Evolutionary conservation across 2,329 filamentous ascomycete genomes (phyloP).

Genomic region (Aspergillus chevalieri): DNA sequence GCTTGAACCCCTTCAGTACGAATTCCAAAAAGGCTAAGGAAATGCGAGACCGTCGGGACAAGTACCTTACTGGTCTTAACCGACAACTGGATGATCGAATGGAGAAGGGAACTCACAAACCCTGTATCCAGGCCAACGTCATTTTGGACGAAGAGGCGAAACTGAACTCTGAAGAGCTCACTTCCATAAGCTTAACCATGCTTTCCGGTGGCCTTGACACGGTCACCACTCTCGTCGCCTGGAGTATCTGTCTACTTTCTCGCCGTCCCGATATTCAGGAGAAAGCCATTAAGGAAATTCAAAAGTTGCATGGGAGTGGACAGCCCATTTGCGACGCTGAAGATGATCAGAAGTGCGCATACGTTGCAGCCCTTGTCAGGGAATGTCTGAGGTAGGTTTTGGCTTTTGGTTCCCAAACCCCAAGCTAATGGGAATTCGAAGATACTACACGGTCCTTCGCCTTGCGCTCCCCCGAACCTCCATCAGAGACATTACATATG

Average conservation of each 20-base stretch:
- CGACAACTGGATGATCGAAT: slow-evolving; percentile 55
- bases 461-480: slow-evolving; percentile 58
- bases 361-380: slow-evolving; percentile 57
- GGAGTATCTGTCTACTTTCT: slow-evolving; percentile 57
- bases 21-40: slow-evolving; percentile 55
- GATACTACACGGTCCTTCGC: slow-evolving; percentile 58
- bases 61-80: slow-evolving; percentile 55
- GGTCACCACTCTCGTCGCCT: slow-evolving; percentile 59
- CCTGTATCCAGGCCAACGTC: slow-evolving; percentile 63
- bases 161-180: slow-evolving; percentile 57
- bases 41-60: slow-evolving; percentile 55
- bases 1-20: slow-evolving; percentile 59
- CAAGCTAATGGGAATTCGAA: slow-evolving; percentile 13
- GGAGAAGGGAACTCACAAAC: slow-evolving; percentile 54
- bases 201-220: slow-evolving; percentile 62
- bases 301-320: slow-evolving; percentile 46
- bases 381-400: slow-evolving; percentile 50
- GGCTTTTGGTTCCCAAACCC: neutral
- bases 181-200: slow-evolving; percentile 63
- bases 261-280: slow-evolving; percentile 57
- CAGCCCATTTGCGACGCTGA: slow-evolving; percentile 54
- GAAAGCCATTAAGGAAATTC: slow-evolving; percentile 53
- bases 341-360: slow-evolving; percentile 60
- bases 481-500: slow-evolving; percentile 54
- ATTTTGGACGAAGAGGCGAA: slow-evolving; percentile 59